phyloP scores from a whole-genome alignment of 768 basidiomycete species.

The Tylopilus vinaceipallidus region DNA sequence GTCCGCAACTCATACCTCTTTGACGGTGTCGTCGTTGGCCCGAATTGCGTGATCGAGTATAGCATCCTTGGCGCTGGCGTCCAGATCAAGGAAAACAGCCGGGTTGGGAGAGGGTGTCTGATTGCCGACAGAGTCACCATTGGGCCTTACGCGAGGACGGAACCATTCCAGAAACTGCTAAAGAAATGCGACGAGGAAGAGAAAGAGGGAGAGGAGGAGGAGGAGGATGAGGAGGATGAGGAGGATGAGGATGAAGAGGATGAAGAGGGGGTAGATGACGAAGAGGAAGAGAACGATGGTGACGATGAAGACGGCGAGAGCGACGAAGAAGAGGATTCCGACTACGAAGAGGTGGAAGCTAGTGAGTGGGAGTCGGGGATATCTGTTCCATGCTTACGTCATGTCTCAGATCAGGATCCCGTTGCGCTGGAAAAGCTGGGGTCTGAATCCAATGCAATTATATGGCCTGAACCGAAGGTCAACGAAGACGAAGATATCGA shows the following conservation, averaged over 20 bases:
- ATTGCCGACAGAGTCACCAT: constrained; percentile 80
- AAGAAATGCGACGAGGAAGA: constrained; percentile 39
- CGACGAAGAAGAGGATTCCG: constrained; percentile 47
- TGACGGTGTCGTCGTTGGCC: constrained; percentile 69
- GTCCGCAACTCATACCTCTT: constrained; percentile 82
- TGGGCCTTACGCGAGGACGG: constrained; percentile 66
- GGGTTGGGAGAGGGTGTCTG: constrained; percentile 73
- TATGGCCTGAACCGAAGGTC: constrained; percentile 71
- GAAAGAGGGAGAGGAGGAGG: constrained; percentile 22
- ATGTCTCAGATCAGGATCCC: constrained; percentile 46
- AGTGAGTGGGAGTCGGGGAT: constrained; percentile 40
- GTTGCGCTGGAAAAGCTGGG: constrained; percentile 52
- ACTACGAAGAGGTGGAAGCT: constrained; percentile 65
- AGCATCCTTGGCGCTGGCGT: constrained; percentile 83
- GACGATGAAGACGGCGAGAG: constrained; percentile 32
- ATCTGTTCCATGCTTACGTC: background rate
- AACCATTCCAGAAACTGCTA: constrained; percentile 74
- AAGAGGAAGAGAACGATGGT: constrained; percentile 20
- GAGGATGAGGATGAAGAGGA: constrained; percentile 36
- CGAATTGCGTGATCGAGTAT: constrained; percentile 66
- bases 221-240: constrained; percentile 30
- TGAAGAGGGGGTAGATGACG: constrained; percentile 28
- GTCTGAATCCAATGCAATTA: constrained; percentile 67
- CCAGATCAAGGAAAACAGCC: constrained; percentile 62
- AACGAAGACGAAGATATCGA: constrained; percentile 65